A percentile compares a stretch with the other conserved stretches of the same genome.
These are phyloP conservation scores for Pleurotus salmoneostramineus DNA, from an alignment of 768 basidiomycete genomes.

Conservation along the genomic window DNA sequence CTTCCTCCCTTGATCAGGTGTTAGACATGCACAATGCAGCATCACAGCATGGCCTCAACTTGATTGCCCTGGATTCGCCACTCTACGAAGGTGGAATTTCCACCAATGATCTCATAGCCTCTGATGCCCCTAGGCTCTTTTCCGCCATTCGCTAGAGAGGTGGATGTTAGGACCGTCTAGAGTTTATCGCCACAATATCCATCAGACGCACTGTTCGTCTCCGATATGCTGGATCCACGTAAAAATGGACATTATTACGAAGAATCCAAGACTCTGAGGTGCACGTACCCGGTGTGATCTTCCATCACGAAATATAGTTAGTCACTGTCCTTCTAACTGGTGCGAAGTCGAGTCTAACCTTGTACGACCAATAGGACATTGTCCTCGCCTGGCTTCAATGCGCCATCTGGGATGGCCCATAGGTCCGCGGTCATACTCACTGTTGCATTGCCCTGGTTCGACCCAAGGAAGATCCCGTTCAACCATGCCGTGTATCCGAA, in stretches of 20 bases:
- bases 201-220: conserved; percentile 39
- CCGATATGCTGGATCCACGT: conserved; percentile 29
- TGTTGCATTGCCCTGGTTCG: conserved; percentile 38
- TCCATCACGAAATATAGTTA: neutral
- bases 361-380: conserved; percentile 39
- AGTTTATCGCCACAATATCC: neutral
- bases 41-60: conserved; percentile 15
- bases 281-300: conserved; percentile 48
- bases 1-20: conserved; percentile 28
- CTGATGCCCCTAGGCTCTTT: conserved; percentile 47
- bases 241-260: too few species aligned
- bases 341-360: conserved; percentile 18
- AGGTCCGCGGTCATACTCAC: conserved; percentile 37
- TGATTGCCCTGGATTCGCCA: conserved; percentile 44
- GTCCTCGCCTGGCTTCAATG: conserved; percentile 28
- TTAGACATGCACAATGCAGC: neutral
- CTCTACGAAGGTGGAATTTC: conserved; percentile 24
- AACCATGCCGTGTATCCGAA: conserved; percentile 52
- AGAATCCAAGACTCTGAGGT: too few species aligned
- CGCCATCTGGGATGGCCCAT: conserved; percentile 34
- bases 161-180: neutral
- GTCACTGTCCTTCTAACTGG: neutral
- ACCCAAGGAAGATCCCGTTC: conserved; percentile 46
- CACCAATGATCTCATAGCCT: conserved; percentile 39
- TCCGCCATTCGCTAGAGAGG: conserved; percentile 36